These are phyloP conservation scores for Rutstroemia sydowiana DNA, from an alignment of 2,329 filamentous ascomycete species.

Conservation along the genomic window DNA sequence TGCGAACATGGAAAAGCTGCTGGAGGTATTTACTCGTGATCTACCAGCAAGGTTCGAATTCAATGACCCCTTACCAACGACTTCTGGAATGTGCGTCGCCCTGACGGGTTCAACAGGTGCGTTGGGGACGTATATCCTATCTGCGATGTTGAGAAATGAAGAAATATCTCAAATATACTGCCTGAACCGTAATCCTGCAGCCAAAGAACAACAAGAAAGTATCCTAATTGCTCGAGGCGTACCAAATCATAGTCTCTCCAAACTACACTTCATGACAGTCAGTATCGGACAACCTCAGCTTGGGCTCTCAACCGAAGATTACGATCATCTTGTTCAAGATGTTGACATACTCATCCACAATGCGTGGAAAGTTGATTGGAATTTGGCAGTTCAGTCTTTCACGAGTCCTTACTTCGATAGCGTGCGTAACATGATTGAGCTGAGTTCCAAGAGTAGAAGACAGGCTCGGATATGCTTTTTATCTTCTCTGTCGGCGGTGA, in stretches of 20 bases:
- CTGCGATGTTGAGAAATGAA: conserved; percentile 28
- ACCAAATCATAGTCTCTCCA: background rate
- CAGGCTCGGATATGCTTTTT: background rate
- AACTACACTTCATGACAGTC: background rate
- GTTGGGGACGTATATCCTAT: conserved; percentile 41
- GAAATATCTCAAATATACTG: conserved; percentile 38
- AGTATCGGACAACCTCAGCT: background rate
- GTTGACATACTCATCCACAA: conserved; percentile 12
- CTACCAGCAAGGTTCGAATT: background rate
- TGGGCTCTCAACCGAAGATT: background rate
- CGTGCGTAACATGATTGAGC: conserved; percentile 33
- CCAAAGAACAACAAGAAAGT: background rate
- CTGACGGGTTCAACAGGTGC: conserved; percentile 44
- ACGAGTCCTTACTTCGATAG: conserved; percentile 30
- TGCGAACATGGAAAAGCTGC: conserved; percentile 1
- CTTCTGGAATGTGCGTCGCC: conserved; percentile 20
- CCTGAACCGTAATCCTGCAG: conserved; percentile 35
- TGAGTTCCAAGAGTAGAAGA: background rate
- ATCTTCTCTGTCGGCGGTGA: background rate
- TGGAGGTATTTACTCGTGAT: conserved; percentile 7
- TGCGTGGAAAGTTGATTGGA: conserved; percentile 35
- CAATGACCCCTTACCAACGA: background rate
- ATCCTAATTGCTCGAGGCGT: background rate
- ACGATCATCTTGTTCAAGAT: background rate
- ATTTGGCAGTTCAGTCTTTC: conserved; percentile 31